Percentiles rank a stretch among this genome's conserved stretches.
Conservation (phyloP, 768 basidiomycete genomes). For the Tricholoma flavovirens region DNA sequence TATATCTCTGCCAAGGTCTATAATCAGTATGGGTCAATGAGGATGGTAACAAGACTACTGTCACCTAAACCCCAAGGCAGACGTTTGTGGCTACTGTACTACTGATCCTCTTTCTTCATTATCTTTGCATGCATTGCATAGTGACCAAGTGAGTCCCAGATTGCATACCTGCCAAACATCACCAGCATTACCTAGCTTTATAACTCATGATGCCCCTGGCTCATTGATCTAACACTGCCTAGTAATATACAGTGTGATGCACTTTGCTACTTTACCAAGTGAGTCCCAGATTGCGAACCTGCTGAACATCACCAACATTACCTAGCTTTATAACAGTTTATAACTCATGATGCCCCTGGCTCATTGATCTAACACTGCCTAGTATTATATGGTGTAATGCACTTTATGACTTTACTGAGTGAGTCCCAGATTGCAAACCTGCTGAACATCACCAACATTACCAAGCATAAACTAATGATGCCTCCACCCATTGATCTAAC, state of each 20-base stretch:
- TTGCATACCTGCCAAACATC: neutral
- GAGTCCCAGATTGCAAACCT: neutral
- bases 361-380: neutral
- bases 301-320: neutral
- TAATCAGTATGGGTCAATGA: neutral
- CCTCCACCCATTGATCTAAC: neutral
- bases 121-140: neutral
- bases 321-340: neutral
- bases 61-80: neutral
- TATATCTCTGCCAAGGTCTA: neutral
- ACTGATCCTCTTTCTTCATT: too few species aligned
- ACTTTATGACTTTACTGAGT: neutral
- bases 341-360: neutral
- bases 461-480: neutral
- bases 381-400: neutral
- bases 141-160: neutral
- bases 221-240: neutral
- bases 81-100: neutral
- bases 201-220: neutral
- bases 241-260: neutral
- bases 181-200: neutral
- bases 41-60: neutral
- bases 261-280: too few species aligned
- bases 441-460: neutral
- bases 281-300: neutral